These are phyloP conservation scores for Triticum urartu DNA, from an alignment of 176 grass and related monocot species.

Conservation along the genomic window DNA sequence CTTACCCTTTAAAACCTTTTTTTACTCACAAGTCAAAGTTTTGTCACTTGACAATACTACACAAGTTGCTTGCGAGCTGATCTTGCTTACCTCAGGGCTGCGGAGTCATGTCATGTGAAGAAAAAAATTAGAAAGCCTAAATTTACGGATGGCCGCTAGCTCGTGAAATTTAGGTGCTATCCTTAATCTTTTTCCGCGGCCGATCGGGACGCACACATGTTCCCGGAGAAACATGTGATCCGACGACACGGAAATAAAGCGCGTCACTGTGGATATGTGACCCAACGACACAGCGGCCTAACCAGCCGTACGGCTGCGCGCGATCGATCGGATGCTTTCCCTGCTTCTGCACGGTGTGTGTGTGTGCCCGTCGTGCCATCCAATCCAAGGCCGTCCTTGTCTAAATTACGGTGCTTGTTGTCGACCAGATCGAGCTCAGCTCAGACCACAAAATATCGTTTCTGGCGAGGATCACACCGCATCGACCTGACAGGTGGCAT, in stretches of 20 bases:
- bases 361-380: too few relatives aligned
- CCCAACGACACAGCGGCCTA: not conserved
- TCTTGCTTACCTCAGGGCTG: not conserved
- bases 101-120: not conserved
- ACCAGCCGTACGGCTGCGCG: not conserved
- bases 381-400: not conserved
- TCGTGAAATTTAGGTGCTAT: slow-evolving; percentile 18
- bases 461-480: not conserved
- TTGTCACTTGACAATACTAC: not conserved
- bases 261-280: not conserved
- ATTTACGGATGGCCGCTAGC: not conserved
- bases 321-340: not conserved
- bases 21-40: not conserved
- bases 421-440: not conserved
- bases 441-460: not conserved
- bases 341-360: not conserved
- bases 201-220: slow-evolving; percentile 4
- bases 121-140: not conserved
- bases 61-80: not conserved
- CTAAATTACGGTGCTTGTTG: not conserved
- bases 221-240: not conserved
- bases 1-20: not conserved
- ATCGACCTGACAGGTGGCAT: not conserved
- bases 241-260: not conserved
- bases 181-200: not conserved